phyloP scores from a whole-genome alignment of 2,329 filamentous ascomycete species.

The Colletotrichum chlorophyti region DNA sequence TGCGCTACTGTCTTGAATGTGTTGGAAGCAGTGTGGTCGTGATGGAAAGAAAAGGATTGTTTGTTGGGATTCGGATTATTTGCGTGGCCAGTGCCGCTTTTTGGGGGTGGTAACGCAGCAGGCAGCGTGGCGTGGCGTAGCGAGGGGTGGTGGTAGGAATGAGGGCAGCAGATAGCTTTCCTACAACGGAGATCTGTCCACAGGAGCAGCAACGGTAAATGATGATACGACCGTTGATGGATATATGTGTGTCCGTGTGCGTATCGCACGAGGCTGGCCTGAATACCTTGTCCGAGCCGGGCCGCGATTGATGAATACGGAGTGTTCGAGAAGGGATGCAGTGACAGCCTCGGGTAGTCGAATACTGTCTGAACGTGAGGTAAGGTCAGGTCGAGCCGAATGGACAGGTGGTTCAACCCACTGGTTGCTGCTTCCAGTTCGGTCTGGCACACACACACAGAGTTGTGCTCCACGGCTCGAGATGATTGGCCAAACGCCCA shows the following conservation, averaged over 20 bases:
- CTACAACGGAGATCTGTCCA: constrained; percentile 25
- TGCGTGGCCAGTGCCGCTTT: constrained; percentile 7
- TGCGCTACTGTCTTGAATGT: not conserved
- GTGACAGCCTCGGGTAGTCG: constrained; percentile 10
- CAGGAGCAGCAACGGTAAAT: constrained; percentile 10
- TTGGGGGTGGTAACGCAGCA: constrained; percentile 1
- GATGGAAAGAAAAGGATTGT: constrained; percentile 31
- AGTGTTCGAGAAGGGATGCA: constrained; percentile 6
- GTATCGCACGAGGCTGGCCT: constrained; percentile 8
- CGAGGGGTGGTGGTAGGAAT: constrained; percentile 19
- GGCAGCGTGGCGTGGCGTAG: constrained; percentile 23
- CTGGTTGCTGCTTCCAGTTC: constrained; percentile 1
- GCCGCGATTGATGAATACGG: constrained; percentile 1
- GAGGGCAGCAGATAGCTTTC: constrained; percentile 14
- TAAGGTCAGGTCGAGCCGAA: too few species aligned
- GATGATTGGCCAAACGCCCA: too few species aligned
- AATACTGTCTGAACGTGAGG: too few species aligned
- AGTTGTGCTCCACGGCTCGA: constrained; percentile 11
- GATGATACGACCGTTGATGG: not conserved
- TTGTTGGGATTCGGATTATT: not conserved
- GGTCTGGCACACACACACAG: constrained; percentile 2
- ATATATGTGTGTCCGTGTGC: too few species aligned
- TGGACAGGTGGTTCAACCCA: constrained; percentile 26
- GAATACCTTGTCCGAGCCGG: constrained; percentile 8
- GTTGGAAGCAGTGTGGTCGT: not conserved